Evolutionary conservation across 768 basidiomycete species (phyloP), one percentile per base, ranked within the genome.

Genomic region (Russula brevipes): DNA sequence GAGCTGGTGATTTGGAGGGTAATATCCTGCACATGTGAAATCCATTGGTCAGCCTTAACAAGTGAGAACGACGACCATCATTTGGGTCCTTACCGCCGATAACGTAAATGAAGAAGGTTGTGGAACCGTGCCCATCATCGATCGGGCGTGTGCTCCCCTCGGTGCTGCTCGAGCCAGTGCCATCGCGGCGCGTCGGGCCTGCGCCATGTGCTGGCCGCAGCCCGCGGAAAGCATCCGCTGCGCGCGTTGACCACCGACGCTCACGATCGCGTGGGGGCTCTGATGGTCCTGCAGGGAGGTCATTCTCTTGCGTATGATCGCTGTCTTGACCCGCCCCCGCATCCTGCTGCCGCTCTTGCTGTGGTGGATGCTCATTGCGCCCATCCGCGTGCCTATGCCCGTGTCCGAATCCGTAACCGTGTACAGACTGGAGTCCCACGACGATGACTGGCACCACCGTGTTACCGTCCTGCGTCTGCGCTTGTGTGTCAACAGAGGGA

Each of bases 81-180:
- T 19, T 24, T 7, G 17, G 11, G 50, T 9, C 73, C 81, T 54
- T 65, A 84, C 88, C 89, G 55, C 90, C 89, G 71, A 92, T 90
- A 64, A 95, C 92, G 75, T 92, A 94, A 60, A 95, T 93, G 73
- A 94, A 78, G 75, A 94, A 94, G 17, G 91, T 94, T 66, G 91
- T 76, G 50, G 85, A 85, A 17, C 75, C 76, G 14, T 44, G 66
- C 61, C 55, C 66, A 33, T 63, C 66, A 49, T 49, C 66, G 46
- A 47, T 36, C 58, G 41, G 17, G 53, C 58, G 69, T 57, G 44
- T 50, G 7, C 24, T 24, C 8, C 44, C 36, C 3, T 59, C 57
- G 12, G 14, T n/a, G 4, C 19, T 10, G 11, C 51, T 58, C 39
- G 62, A 42, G 31, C 57, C 57, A 31, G 51, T 39, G 24, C 61